Conservation (phyloP, 1,284 basidiomycete species). For the Pterula multifida region DNA sequence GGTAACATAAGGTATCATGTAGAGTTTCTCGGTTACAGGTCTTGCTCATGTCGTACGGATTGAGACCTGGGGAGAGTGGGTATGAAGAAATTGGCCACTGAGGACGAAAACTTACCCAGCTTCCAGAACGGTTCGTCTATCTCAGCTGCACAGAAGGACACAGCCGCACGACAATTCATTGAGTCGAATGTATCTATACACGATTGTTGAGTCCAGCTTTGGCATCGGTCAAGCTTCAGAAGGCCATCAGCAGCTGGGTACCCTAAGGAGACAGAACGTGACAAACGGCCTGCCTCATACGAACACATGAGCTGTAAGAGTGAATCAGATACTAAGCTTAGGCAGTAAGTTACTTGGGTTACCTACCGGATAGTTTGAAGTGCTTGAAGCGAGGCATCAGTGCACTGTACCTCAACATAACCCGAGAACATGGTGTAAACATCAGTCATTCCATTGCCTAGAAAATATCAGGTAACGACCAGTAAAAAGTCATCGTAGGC, state of each 20-base stretch:
- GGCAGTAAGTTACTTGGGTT: neutral
- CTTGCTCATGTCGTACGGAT: conserved; percentile 54
- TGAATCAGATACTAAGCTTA: neutral
- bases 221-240: neutral
- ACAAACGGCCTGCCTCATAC: conserved; percentile 1
- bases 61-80: conserved; percentile 20
- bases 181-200: conserved; percentile 19
- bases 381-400: neutral
- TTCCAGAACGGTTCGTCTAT: conserved; percentile 8
- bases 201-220: conserved; percentile 10
- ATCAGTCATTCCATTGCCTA: conserved; percentile 1
- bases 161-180: conserved; percentile 22
- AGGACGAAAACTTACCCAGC: conserved; percentile 10
- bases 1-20: conserved; percentile 32
- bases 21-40: conserved; percentile 32
- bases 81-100: neutral
- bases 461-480: neutral
- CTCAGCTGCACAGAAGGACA: conserved; percentile 20
- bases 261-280: no score
- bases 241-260: neutral
- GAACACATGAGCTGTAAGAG: neutral
- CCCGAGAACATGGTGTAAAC: neutral
- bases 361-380: neutral
- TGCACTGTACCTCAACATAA: neutral
- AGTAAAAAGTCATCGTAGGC: neutral